Evolutionary conservation across 2,329 filamentous ascomycete genomes (phyloP).

Genomic region (Furcasterigmium furcatum): DNA sequence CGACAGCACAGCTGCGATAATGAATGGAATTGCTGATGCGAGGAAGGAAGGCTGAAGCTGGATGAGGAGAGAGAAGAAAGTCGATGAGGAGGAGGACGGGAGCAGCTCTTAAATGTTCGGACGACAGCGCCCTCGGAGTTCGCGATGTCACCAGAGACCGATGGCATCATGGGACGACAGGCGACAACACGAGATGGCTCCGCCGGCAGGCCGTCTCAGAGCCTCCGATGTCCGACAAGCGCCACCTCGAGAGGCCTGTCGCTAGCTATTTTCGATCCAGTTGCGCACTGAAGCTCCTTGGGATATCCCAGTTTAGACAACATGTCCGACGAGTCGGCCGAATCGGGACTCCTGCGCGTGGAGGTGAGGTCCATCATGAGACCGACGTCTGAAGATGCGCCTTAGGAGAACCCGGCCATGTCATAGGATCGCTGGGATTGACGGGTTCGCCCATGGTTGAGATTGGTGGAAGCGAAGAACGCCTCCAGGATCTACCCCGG

Average conservation of each 20-base stretch:
- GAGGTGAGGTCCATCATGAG: background rate
- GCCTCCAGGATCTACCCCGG: background rate
- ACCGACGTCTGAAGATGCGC: too few species aligned
- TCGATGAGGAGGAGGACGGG: background rate
- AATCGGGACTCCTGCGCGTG: background rate
- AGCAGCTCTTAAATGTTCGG: constrained; percentile 1
- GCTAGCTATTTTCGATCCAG: background rate
- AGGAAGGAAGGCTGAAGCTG: constrained; percentile 1
- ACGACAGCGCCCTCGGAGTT: background rate
- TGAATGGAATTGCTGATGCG: background rate
- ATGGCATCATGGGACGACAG: constrained; percentile 3
- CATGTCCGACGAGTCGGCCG: too few species aligned
- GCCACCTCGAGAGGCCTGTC: background rate
- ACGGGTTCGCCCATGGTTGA: background rate
- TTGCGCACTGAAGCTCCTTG: background rate
- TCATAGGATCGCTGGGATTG: too few species aligned
- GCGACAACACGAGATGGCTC: background rate
- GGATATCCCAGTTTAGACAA: background rate
- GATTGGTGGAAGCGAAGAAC: background rate
- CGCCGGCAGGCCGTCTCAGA: background rate
- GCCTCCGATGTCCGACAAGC: background rate
- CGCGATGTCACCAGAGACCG: background rate
- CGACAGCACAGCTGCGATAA: constrained; percentile 3
- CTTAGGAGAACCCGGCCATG: too few species aligned
- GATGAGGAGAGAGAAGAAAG: background rate